Evolutionary conservation across 192 early-diverging fungal species (phyloP).

Genomic region (Entomortierella lignicola): DNA sequence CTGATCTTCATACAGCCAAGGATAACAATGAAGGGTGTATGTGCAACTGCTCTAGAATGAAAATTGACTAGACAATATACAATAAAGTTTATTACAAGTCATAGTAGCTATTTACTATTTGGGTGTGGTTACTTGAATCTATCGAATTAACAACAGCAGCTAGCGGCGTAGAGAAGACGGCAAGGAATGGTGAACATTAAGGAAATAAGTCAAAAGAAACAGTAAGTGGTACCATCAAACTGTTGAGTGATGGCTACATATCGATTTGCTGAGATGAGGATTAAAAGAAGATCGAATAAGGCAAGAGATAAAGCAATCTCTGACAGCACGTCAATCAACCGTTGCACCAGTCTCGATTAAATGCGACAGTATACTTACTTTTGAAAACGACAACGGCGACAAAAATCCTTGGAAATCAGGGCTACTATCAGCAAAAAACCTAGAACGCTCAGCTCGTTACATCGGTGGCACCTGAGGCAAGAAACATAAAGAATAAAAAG

Average conservation of each 20-base stretch:
- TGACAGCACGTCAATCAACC: neutral
- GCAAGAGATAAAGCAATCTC: neutral
- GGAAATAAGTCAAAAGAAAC: conserved; percentile 12
- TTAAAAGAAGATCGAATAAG: neutral
- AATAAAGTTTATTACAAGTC: neutral
- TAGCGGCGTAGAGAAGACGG: neutral
- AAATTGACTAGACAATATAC: neutral
- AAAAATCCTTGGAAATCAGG: neutral
- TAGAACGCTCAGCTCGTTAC: neutral
- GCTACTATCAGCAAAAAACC: neutral
- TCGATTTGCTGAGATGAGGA: too few relatives aligned
- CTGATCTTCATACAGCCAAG: too few relatives aligned
- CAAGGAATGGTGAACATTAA: neutral
- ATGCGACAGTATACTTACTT: conserved; percentile 1
- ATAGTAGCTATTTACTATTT: neutral
- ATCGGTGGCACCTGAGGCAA: neutral
- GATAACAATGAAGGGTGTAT: too few relatives aligned
- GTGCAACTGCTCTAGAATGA: too few relatives aligned
- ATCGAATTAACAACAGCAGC: neutral
- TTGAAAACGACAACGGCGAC: neutral
- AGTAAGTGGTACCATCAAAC: neutral
- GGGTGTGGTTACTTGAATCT: neutral
- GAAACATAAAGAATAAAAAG: conserved; percentile 2
- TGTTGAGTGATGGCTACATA: too few relatives aligned
- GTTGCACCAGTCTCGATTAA: neutral